Conservation (phyloP, 129 eudicot species). For the Deinandra increscens region DNA sequence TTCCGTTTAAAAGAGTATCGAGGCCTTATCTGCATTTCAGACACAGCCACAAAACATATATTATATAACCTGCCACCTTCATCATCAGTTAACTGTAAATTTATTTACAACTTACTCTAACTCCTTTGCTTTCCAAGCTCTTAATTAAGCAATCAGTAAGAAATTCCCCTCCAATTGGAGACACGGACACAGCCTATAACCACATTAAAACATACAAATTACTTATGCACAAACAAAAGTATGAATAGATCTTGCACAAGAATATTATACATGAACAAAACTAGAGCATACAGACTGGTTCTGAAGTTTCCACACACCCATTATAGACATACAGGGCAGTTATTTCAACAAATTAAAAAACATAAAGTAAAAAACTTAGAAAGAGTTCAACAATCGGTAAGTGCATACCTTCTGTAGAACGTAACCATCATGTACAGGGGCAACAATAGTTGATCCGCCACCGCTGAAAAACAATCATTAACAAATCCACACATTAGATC, state of each 20-base stretch:
- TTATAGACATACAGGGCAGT: neutral
- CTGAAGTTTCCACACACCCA: neutral
- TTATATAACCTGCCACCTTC: constrained; percentile 13
- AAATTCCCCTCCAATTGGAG: constrained; percentile 95
- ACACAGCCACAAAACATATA: constrained; percentile 8
- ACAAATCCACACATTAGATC: constrained; percentile 16
- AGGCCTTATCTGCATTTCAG: constrained; percentile 74
- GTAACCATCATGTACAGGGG: constrained; percentile 98
- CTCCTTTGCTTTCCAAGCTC: constrained; percentile 93
- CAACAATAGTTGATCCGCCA: constrained; percentile 97
- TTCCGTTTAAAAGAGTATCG: constrained; percentile 92
- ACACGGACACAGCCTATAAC: constrained; percentile 72
- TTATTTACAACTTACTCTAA: constrained; percentile 51
- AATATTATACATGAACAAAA: neutral
- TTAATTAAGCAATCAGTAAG: constrained; percentile 88
- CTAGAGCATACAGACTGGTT: neutral
- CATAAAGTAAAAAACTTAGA: neutral
- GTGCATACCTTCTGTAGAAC: constrained; percentile 91
- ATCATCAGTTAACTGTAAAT: constrained; percentile 10
- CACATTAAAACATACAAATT: constrained; percentile 18
- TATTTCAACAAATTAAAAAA: constrained; percentile 18
- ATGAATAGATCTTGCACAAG: neutral
- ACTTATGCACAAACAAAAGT: neutral
- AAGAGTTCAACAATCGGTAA: neutral
- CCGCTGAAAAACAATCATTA: constrained; percentile 55